phyloP scores from a whole-genome alignment of 192 early-diverging fungal species.

The Mortierella antarctica region DNA sequence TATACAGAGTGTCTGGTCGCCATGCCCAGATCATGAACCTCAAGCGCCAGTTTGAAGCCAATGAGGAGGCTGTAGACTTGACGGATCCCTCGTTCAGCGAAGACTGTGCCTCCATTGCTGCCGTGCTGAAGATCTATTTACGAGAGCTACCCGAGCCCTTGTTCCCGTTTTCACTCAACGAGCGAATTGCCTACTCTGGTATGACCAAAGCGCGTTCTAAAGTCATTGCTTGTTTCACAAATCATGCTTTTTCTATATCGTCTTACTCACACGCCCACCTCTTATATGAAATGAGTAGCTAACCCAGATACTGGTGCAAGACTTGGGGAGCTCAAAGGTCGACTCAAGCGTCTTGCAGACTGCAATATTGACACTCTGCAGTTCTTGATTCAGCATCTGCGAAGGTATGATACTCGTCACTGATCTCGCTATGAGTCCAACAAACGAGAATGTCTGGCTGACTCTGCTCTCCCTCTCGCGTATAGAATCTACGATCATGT shows the following conservation, averaged over 20 bases:
- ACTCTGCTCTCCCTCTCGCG: not conserved
- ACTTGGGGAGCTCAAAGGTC: slow-evolving; percentile 47
- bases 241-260: not conserved
- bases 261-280: not conserved
- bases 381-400: slow-evolving; percentile 65
- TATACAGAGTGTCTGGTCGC: slow-evolving; percentile 47
- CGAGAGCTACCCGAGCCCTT: slow-evolving; percentile 72
- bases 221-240: not conserved
- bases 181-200: slow-evolving; percentile 66
- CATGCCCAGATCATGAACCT: slow-evolving; percentile 48
- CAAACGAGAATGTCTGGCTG: not conserved
- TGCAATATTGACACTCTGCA: slow-evolving; percentile 67
- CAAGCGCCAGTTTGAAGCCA: slow-evolving; percentile 31
- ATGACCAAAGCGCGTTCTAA: slow-evolving; percentile 9
- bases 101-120: slow-evolving; percentile 70
- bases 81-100: slow-evolving; percentile 46
- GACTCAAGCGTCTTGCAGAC: slow-evolving; percentile 55
- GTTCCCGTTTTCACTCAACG: slow-evolving; percentile 63
- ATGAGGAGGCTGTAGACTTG: slow-evolving; percentile 40
- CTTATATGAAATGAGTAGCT: slow-evolving; percentile 22
- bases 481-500: slow-evolving; percentile 59
- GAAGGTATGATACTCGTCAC: slow-evolving; percentile 51
- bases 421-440: not conserved
- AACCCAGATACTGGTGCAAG: slow-evolving; percentile 55
- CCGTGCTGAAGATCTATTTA: slow-evolving; percentile 72